phyloP scores from a whole-genome alignment of 2,329 filamentous ascomycete genomes.

The Penicillium brevicompactum region DNA sequence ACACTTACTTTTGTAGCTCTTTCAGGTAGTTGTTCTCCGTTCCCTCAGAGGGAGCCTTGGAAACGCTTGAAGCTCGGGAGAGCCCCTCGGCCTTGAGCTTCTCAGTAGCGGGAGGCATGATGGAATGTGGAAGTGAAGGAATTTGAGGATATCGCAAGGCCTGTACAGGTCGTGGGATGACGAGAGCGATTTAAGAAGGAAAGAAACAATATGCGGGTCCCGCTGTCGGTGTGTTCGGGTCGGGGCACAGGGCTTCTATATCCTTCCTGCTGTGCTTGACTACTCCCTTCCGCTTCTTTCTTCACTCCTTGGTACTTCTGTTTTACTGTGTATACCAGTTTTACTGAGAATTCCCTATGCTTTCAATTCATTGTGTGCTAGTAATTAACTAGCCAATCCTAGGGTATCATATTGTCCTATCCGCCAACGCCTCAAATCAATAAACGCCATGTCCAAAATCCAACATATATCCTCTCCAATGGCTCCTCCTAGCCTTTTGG shows the following conservation, averaged over 20 bases:
- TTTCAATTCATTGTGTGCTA: no score
- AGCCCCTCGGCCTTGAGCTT: conserved; percentile 67
- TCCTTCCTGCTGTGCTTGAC: no score
- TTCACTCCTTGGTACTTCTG: not conserved
- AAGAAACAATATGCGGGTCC: conserved; percentile 33
- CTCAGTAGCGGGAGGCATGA: conserved; percentile 66
- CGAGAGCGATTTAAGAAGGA: conserved; percentile 11
- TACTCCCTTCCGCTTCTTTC: not conserved
- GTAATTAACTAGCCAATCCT: not conserved
- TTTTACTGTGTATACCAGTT: not conserved
- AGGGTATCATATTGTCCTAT: conserved; percentile 19
- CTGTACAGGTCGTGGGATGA: conserved; percentile 13
- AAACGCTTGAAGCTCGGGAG: conserved; percentile 41
- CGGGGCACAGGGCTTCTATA: conserved; percentile 11
- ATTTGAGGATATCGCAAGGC: conserved; percentile 12
- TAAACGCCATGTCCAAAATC: conserved; percentile 10
- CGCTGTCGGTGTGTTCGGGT: conserved; percentile 10
- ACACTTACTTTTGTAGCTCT: conserved; percentile 82
- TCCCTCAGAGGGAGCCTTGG: conserved; percentile 47
- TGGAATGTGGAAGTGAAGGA: conserved; percentile 27
- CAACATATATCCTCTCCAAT: no score
- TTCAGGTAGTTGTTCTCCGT: conserved; percentile 79
- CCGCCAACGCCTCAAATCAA: not conserved
- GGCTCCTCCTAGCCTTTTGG: no score
- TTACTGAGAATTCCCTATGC: not conserved